These are phyloP conservation scores for Plectosphaerella plurivora DNA, from an alignment of 2,329 filamentous ascomycete species.

Conservation along the genomic window DNA sequence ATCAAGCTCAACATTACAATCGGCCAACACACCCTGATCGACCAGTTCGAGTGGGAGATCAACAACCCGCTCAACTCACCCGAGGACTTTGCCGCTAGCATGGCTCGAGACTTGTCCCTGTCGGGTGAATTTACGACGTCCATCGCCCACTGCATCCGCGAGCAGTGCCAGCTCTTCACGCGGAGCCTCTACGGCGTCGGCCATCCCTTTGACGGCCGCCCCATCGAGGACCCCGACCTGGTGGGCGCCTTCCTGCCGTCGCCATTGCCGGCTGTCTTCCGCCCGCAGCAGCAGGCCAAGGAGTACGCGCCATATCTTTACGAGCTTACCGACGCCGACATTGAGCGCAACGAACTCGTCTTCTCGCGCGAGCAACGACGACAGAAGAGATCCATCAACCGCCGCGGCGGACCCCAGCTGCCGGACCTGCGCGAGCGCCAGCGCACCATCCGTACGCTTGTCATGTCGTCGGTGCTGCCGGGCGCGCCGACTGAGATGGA, in stretches of 20 bases:
- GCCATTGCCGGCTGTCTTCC: conserved; percentile 76
- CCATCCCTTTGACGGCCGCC: conserved; percentile 91
- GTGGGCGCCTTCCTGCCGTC: conserved; percentile 80
- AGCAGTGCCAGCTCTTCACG: conserved; percentile 92
- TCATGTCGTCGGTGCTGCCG: conserved; percentile 89
- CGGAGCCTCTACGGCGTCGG: conserved; percentile 89
- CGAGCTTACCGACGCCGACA: conserved; percentile 83
- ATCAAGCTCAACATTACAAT: conserved; percentile 98
- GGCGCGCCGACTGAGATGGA: conserved; percentile 77
- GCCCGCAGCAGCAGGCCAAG: conserved; percentile 87
- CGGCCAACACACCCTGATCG: conserved; percentile 85
- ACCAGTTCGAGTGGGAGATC: conserved; percentile 99
- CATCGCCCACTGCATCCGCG: conserved; percentile 95
- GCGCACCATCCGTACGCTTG: conserved; percentile 84
- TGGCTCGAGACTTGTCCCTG: conserved; percentile 85
- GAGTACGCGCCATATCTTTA: conserved; percentile 93
- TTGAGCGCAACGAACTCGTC: conserved; percentile 86
- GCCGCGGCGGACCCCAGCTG: conserved; percentile 83
- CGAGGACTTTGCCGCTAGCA: conserved; percentile 86
- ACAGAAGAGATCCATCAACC: conserved; percentile 92
- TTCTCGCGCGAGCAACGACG: conserved; percentile 90
- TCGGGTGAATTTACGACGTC: conserved; percentile 95
- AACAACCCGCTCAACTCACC: conserved; percentile 92
- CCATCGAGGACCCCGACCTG: conserved; percentile 87
- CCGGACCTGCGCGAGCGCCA: conserved; percentile 96